These are phyloP conservation scores for Hymenoscyphus fructigenus DNA, from an alignment of 2,329 filamentous ascomycete genomes.

Conservation along the genomic window DNA sequence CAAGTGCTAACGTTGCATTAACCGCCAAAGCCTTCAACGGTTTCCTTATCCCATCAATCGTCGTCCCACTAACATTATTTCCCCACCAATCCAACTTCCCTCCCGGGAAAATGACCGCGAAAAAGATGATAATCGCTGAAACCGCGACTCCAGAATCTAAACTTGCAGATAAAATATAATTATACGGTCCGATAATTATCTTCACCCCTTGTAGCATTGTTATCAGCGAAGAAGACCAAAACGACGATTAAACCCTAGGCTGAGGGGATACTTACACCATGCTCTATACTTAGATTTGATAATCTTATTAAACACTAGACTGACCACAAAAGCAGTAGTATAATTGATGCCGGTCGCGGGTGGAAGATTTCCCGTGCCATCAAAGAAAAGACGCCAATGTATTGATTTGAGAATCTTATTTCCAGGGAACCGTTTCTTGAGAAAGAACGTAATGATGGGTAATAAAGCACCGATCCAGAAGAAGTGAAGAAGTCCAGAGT, in stretches of 20 bases:
- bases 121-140: slow-evolving; percentile 70
- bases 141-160: slow-evolving; percentile 68
- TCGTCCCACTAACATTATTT: slow-evolving; percentile 29
- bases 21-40: slow-evolving; percentile 21
- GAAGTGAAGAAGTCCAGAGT: slow-evolving; percentile 66
- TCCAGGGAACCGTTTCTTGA: slow-evolving; percentile 57
- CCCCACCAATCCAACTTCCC: slow-evolving; percentile 68
- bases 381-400: slow-evolving; percentile 47
- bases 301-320: slow-evolving; percentile 66
- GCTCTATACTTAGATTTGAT: slow-evolving; percentile 63
- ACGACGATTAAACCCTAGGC: slow-evolving; percentile 37
- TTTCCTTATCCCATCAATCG: slow-evolving; percentile 24
- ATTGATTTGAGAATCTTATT: slow-evolving; percentile 55
- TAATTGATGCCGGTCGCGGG: slow-evolving; percentile 64
- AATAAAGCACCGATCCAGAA: slow-evolving; percentile 66
- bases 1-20: slow-evolving; percentile 2
- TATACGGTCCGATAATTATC: slow-evolving; percentile 86
- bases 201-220: slow-evolving; percentile 66
- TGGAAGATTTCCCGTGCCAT: not conserved
- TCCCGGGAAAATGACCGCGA: slow-evolving; percentile 61
- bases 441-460: slow-evolving; percentile 58
- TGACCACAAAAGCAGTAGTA: slow-evolving; percentile 64
- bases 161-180: slow-evolving; percentile 72
- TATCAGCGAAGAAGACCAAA: slow-evolving; percentile 57
- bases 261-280: slow-evolving; percentile 58